Evolutionary conservation across 1,139 yeast species (phyloP).

Genomic region (Scheffersomyces parashehatae): DNA sequence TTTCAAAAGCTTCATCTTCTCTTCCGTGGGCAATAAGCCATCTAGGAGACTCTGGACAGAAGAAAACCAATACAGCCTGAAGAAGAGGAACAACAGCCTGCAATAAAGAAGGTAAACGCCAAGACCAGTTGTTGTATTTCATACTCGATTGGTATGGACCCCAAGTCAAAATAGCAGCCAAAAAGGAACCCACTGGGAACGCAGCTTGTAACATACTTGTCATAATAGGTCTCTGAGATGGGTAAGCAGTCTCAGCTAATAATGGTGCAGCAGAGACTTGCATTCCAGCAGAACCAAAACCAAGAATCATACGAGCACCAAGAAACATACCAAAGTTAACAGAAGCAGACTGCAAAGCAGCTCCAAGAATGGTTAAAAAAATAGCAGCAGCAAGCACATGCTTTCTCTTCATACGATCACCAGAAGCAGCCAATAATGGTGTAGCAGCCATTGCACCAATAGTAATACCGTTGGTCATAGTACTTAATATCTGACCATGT

Average conservation of each 20-base stretch:
- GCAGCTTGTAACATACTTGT: conserved; percentile 13
- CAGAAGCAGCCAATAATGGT: background rate
- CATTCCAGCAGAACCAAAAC: conserved; percentile 37
- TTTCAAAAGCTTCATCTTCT: conserved; percentile 1
- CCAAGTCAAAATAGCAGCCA: conserved; percentile 25
- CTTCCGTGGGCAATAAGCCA: conserved; percentile 13
- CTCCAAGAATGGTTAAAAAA: conserved; percentile 34
- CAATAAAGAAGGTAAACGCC: conserved; percentile 29
- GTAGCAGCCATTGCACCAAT: conserved; percentile 10
- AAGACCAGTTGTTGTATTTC: conserved; percentile 15
- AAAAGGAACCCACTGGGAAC: conserved; percentile 25
- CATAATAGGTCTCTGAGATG: conserved; percentile 26
- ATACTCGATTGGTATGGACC: conserved; percentile 9
- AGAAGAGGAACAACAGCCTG: conserved; percentile 22
- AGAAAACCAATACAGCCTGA: conserved; percentile 16
- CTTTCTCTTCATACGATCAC: background rate
- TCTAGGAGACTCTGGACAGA: conserved; percentile 28
- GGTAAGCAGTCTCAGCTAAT: conserved; percentile 37
- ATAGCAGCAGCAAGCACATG: conserved; percentile 13
- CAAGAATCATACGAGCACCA: conserved; percentile 48
- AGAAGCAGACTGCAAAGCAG: conserved; percentile 35
- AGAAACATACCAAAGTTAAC: conserved; percentile 43
- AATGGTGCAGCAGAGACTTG: conserved; percentile 33
- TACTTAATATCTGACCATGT: conserved; percentile 13
- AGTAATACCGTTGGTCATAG: conserved; percentile 15